Evolutionary conservation across 2,329 filamentous ascomycete genomes (phyloP).

Genomic region (Nemania abortiva): DNA sequence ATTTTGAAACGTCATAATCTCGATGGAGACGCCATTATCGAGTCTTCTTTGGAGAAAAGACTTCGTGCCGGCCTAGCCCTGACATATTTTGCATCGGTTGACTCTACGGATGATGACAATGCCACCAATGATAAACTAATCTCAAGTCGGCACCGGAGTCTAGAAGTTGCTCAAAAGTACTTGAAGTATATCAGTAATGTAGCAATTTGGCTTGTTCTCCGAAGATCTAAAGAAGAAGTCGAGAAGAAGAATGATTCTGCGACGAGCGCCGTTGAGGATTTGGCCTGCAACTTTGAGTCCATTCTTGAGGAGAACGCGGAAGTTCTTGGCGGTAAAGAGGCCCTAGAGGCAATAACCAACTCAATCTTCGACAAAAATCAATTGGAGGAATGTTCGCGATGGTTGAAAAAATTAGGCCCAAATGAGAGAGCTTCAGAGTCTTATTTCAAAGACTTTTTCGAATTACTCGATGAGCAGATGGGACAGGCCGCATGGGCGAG

Average conservation of each 20-base stretch:
- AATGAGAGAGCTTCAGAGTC: slow-evolving; percentile 6
- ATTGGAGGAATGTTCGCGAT: slow-evolving; percentile 2
- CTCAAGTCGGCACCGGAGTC: not conserved
- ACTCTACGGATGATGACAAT: slow-evolving; percentile 9
- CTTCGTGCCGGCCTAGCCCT: slow-evolving; percentile 32
- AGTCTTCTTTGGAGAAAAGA: slow-evolving; percentile 16
- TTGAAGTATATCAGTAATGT: slow-evolving; percentile 23
- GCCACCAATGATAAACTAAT: not conserved
- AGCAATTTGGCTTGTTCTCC: slow-evolving; percentile 36
- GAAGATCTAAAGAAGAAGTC: slow-evolving; percentile 23
- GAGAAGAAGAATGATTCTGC: slow-evolving; percentile 34
- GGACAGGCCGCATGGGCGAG: slow-evolving; percentile 2
- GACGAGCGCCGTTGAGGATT: slow-evolving; percentile 29
- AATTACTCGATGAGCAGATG: slow-evolving; percentile 15
- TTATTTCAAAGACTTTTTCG: slow-evolving; percentile 15
- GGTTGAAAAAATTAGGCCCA: not conserved
- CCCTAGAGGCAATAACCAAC: slow-evolving; percentile 23
- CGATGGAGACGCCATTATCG: not conserved
- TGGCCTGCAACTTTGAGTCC: slow-evolving; percentile 26
- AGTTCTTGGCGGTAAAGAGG: slow-evolving; percentile 30
- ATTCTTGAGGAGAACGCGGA: slow-evolving; percentile 25
- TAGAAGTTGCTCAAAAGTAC: slow-evolving; percentile 12
- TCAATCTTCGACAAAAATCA: slow-evolving; percentile 15
- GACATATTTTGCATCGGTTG: slow-evolving; percentile 31
- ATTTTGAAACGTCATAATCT: slow-evolving; percentile 22